phyloP scores from a whole-genome alignment of 345 rosid species.

The Tarenaya hassleriana region DNA sequence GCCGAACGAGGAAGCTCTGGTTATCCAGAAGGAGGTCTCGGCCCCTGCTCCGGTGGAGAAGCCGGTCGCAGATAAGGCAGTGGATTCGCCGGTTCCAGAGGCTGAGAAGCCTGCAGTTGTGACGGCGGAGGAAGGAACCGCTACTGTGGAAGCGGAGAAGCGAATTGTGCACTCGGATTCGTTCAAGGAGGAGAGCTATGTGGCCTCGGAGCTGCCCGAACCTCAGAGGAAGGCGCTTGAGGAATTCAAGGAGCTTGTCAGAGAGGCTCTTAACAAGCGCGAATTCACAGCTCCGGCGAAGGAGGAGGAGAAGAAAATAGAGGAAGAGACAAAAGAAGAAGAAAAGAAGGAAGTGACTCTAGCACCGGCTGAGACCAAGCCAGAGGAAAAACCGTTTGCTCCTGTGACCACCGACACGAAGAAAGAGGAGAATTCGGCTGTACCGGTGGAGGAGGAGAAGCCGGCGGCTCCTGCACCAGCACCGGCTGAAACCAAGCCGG shows the following conservation, averaged over 20 bases:
- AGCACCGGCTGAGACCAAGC: background rate
- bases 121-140: slow-evolving; percentile 21
- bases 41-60: slow-evolving; percentile 26
- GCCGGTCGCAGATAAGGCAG: slow-evolving; percentile 36
- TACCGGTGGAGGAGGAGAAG: slow-evolving; percentile 1
- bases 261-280: slow-evolving; percentile 43
- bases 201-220: slow-evolving; percentile 42
- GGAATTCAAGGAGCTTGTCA: slow-evolving; percentile 52
- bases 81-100: slow-evolving; percentile 12
- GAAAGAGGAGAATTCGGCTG: slow-evolving; percentile 16
- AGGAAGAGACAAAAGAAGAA: slow-evolving; percentile 19
- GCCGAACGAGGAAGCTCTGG: slow-evolving; percentile 19
- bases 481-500: slow-evolving; percentile 22
- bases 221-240: slow-evolving; percentile 50
- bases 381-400: slow-evolving; percentile 12
- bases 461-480: slow-evolving; percentile 11
- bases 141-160: slow-evolving; percentile 22
- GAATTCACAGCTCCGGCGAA: slow-evolving; percentile 41
- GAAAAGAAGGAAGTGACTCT: slow-evolving; percentile 15
- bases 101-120: slow-evolving; percentile 24
- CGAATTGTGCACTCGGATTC: slow-evolving; percentile 33
- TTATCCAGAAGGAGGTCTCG: slow-evolving; percentile 24
- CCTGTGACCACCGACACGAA: slow-evolving; percentile 13
- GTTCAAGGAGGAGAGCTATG: slow-evolving; percentile 49
- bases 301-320: slow-evolving; percentile 16